These are phyloP conservation scores for Helicocarpus griseus DNA, from an alignment of 2,329 filamentous ascomycete species.

Conservation along the genomic window DNA sequence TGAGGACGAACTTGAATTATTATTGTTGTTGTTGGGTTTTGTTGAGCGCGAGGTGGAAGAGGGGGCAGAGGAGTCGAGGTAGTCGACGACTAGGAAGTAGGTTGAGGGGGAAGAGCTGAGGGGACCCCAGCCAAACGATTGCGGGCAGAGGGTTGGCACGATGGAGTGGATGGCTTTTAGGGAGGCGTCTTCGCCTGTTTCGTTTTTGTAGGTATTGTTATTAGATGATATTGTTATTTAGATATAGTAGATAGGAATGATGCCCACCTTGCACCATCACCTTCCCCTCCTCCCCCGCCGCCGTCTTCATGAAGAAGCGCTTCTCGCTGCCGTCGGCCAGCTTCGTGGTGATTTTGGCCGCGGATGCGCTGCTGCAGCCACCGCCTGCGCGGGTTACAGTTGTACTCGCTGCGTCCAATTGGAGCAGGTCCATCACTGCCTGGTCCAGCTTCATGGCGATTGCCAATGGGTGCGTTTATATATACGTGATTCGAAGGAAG, in stretches of 20 bases:
- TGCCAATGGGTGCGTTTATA: neutral
- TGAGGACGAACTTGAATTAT: too few species aligned
- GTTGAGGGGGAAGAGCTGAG: slow-evolving; percentile 34
- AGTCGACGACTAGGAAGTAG: slow-evolving; percentile 62
- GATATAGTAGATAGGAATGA: neutral
- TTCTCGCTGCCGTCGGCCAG: slow-evolving; percentile 16
- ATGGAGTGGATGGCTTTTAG: slow-evolving; percentile 66
- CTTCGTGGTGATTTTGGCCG: neutral
- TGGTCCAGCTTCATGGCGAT: neutral
- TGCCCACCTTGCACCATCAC: slow-evolving; percentile 22
- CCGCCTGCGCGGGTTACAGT: neutral
- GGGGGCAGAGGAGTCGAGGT: slow-evolving; percentile 53
- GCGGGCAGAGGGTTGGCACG: slow-evolving; percentile 69
- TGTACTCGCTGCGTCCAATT: neutral
- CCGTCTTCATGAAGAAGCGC: slow-evolving; percentile 33
- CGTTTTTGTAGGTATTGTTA: neutral
- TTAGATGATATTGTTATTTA: neutral
- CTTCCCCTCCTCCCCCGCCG: slow-evolving; percentile 22
- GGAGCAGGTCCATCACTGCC: neutral
- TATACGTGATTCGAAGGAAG: too few species aligned
- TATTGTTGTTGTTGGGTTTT: too few species aligned
- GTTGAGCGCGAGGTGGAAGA: slow-evolving; percentile 31
- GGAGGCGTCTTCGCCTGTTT: slow-evolving; percentile 67
- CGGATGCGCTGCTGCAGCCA: slow-evolving; percentile 1
- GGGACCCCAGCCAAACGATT: slow-evolving; percentile 60